A percentile compares a stretch with the other conserved stretches of the same genome.
These are phyloP conservation scores for Ophiostoma tasmaniense DNA, from an alignment of 2,329 filamentous ascomycete genomes.

Conservation along the genomic window DNA sequence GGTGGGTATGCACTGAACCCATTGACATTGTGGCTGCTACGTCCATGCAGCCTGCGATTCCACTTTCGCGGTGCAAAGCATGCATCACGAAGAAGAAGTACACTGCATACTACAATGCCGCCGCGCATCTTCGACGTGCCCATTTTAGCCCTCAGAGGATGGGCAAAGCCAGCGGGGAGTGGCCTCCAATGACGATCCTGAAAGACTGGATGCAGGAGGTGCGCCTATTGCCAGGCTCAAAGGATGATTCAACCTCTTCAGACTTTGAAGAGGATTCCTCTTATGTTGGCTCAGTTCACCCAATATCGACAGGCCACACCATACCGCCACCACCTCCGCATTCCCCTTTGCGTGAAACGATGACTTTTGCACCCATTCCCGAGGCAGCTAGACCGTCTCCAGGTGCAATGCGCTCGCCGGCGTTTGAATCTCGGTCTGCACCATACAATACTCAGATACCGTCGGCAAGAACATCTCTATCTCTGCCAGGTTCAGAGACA, in stretches of 20 bases:
- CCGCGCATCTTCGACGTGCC: conserved; percentile 76
- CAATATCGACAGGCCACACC: background rate
- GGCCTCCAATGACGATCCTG: conserved; percentile 48
- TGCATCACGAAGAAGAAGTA: conserved; percentile 73
- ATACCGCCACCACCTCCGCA: background rate
- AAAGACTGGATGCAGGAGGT: conserved; percentile 56
- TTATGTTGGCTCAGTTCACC: background rate
- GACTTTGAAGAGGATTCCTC: conserved; percentile 36
- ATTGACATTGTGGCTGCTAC: conserved; percentile 23
- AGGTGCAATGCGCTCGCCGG: background rate
- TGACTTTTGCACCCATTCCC: background rate
- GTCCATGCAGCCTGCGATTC: conserved; percentile 41
- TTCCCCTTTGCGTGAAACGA: background rate
- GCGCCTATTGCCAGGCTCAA: conserved; percentile 39
- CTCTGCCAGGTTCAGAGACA: background rate
- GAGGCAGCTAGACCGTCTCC: background rate
- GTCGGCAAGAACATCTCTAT: background rate
- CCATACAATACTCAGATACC: background rate
- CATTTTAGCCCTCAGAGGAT: conserved; percentile 68
- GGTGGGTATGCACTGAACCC: conserved; percentile 52
- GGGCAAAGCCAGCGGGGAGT: conserved; percentile 46
- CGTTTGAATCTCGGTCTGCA: background rate
- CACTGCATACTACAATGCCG: conserved; percentile 88
- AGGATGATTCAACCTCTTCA: conserved; percentile 40
- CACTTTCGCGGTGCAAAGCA: conserved; percentile 65